phyloP scores from a whole-genome alignment of 1,284 basidiomycete genomes.

The Sporisorium graminicola region DNA sequence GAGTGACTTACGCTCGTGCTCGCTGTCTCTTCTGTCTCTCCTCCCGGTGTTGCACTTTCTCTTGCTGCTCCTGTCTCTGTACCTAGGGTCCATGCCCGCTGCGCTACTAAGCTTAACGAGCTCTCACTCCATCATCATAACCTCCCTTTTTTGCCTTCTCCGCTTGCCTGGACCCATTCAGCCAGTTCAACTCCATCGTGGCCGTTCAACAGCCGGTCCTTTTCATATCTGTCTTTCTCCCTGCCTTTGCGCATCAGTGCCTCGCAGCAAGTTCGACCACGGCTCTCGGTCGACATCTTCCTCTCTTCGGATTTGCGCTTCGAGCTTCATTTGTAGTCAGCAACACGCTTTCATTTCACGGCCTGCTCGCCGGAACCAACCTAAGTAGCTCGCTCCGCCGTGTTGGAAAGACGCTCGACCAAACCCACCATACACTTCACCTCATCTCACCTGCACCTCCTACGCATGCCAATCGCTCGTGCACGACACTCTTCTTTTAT shows the following conservation, averaged over 20 bases:
- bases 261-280: neutral
- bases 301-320: constrained; percentile 2
- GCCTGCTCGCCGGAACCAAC: neutral
- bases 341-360: neutral
- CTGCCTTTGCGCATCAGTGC: constrained; percentile 2
- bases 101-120: neutral
- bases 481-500: neutral
- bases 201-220: constrained; percentile 15
- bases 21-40: neutral
- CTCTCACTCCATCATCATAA: neutral
- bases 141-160: neutral
- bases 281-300: neutral
- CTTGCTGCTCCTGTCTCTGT: neutral
- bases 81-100: neutral
- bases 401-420: constrained; percentile 9
- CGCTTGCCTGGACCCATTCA: neutral
- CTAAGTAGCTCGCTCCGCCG: neutral
- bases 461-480: neutral
- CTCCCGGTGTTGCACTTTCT: neutral
- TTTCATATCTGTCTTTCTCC: neutral
- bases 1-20: neutral
- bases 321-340: neutral
- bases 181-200: neutral
- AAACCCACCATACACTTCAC: constrained; percentile 3
- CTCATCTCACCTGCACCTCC: constrained; percentile 19